Conservation (phyloP, 2,329 filamentous ascomycete genomes). For the Botrytis pseudocinerea region DNA sequence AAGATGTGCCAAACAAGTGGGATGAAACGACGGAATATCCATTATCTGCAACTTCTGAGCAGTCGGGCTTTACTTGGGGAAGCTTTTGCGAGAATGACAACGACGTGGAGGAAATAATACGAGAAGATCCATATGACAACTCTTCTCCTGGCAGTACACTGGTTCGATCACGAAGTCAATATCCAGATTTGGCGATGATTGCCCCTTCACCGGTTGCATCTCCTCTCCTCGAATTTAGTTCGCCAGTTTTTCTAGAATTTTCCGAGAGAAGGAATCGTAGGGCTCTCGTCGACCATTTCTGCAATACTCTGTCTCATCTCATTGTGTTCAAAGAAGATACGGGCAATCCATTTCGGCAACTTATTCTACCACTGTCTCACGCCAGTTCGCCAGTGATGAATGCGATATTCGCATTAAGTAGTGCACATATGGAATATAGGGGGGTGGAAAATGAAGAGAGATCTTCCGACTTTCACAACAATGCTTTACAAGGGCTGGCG, state of each 20-base stretch:
- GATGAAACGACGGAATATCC: conserved; percentile 30
- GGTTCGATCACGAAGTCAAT: conserved; percentile 34
- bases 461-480: conserved; percentile 59
- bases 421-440: conserved; percentile 76
- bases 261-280: conserved; percentile 55
- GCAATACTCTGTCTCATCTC: conserved; percentile 64
- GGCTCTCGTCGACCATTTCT: conserved; percentile 62
- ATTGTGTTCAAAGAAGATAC: conserved; percentile 65
- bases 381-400: conserved; percentile 66
- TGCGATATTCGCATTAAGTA: conserved; percentile 79
- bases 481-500: conserved; percentile 58
- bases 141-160: conserved; percentile 25
- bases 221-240: conserved; percentile 50
- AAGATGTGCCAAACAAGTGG: conserved; percentile 31
- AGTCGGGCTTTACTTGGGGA: conserved; percentile 29
- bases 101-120: conserved; percentile 36
- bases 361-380: conserved; percentile 59
- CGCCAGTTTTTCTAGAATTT: conserved; percentile 58
- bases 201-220: conserved; percentile 30
- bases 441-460: conserved; percentile 54
- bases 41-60: conserved; percentile 32
- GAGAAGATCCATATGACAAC: conserved; percentile 24
- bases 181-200: conserved; percentile 40
- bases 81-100: conserved; percentile 28
- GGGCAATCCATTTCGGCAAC: conserved; percentile 63